phyloP scores from a whole-genome alignment of 768 basidiomycete species.

The Mycena leptocephala region DNA sequence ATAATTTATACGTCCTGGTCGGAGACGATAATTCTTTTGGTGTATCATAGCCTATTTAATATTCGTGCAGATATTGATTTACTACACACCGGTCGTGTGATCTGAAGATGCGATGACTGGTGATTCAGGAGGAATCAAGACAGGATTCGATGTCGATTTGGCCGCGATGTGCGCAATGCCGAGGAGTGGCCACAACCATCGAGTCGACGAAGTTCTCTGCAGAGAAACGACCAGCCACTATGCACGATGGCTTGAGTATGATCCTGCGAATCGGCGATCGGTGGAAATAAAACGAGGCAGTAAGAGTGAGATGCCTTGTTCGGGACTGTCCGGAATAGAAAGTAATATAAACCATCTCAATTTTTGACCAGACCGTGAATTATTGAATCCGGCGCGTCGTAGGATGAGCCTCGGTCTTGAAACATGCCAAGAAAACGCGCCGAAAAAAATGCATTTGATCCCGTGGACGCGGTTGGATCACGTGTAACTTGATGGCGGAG shows the following conservation, averaged over 20 bases:
- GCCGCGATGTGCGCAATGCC: neutral
- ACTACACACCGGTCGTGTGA: neutral
- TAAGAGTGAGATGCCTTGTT: too few species aligned
- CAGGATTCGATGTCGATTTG: neutral
- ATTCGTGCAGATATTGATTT: neutral
- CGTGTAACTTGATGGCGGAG: constrained; percentile 4
- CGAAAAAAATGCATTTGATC: neutral
- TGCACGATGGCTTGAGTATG: too few species aligned
- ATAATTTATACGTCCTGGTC: constrained; percentile 16
- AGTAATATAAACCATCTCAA: neutral
- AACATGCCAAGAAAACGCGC: neutral
- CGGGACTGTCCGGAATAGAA: too few species aligned
- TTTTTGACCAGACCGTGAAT: too few species aligned
- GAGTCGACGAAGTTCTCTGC: too few species aligned
- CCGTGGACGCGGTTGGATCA: constrained; percentile 16
- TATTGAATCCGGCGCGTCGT: too few species aligned
- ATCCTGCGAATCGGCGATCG: too few species aligned
- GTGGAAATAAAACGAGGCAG: too few species aligned
- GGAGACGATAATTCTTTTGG: neutral
- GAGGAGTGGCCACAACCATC: too few species aligned
- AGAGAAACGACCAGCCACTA: too few species aligned
- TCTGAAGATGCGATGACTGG: neutral
- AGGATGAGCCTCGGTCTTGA: neutral
- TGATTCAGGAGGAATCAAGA: neutral
- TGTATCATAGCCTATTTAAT: constrained; percentile 16